These are phyloP conservation scores for Calonectria henricotiae DNA, from an alignment of 2,329 filamentous ascomycete species.

Conservation along the genomic window DNA sequence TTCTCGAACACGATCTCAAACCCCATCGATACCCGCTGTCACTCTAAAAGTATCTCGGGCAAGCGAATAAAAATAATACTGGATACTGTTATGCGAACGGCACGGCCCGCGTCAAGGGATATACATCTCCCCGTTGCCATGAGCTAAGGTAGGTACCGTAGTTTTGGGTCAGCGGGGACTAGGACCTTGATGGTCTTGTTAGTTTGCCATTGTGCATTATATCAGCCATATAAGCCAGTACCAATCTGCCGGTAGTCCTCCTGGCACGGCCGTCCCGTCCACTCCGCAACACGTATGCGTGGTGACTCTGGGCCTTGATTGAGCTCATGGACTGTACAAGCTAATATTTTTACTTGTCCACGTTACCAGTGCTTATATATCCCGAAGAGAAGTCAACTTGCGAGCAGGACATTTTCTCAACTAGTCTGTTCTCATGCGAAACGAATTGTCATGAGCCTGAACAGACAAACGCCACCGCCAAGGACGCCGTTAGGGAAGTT, in stretches of 20 bases:
- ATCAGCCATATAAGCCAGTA: not conserved
- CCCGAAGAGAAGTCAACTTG: too few relatives aligned
- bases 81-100: constrained; percentile 26
- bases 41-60: not conserved
- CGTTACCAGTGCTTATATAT: too few relatives aligned
- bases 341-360: not conserved
- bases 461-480: too few relatives aligned
- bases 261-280: not conserved
- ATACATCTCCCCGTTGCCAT: constrained; percentile 11
- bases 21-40: not conserved
- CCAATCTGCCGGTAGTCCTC: not conserved
- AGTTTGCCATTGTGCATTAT: not conserved
- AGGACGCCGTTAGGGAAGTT: too few relatives aligned
- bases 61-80: not conserved
- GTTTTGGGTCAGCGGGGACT: constrained; percentile 18
- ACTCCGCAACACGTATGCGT: not conserved
- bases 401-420: too few relatives aligned
- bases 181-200: constrained; percentile 32
- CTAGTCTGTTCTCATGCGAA: too few relatives aligned
- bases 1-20: constrained; percentile 23
- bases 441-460: too few relatives aligned
- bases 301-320: not conserved
- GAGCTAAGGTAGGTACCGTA: constrained; percentile 26
- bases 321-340: not conserved
- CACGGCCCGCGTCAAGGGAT: constrained; percentile 30